These are phyloP conservation scores for Biscutella laevigata DNA, from an alignment of 441 rosid species.

Conservation along the genomic window DNA sequence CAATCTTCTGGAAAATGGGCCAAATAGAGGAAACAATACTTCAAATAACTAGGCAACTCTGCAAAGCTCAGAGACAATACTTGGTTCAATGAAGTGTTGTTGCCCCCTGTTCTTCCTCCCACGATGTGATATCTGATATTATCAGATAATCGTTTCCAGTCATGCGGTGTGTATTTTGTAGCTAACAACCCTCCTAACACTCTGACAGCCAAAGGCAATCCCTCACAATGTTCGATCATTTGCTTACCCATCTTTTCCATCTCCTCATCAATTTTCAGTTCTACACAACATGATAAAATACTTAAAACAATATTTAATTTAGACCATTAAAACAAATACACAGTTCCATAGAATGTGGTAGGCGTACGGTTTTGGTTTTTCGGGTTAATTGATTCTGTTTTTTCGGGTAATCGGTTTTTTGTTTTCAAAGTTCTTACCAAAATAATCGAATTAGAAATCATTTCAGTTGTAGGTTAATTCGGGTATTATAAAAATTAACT, in stretches of 20 bases:
- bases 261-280: neutral
- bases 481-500: no score
- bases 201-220: conserved; percentile 1
- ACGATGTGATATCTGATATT: neutral
- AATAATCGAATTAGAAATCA: no score
- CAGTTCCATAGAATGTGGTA: no score
- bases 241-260: conserved; percentile 7
- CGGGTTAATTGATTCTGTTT: no score
- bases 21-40: conserved; percentile 27
- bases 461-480: no score
- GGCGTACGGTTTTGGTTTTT: no score
- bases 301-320: no score
- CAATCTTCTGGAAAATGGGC: conserved; percentile 24
- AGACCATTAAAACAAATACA: no score
- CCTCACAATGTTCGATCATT: conserved; percentile 21
- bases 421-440: no score
- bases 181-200: conserved; percentile 15
- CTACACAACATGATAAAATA: no score
- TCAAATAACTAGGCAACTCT: conserved; percentile 24
- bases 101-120: neutral
- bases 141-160: conserved; percentile 6
- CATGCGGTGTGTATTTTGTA: neutral
- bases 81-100: neutral
- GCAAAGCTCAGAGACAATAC: conserved; percentile 10
- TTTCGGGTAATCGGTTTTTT: no score